These are phyloP conservation scores for Sclerotinia nivalis DNA, from an alignment of 2,329 filamentous ascomycete genomes.

Conservation along the genomic window DNA sequence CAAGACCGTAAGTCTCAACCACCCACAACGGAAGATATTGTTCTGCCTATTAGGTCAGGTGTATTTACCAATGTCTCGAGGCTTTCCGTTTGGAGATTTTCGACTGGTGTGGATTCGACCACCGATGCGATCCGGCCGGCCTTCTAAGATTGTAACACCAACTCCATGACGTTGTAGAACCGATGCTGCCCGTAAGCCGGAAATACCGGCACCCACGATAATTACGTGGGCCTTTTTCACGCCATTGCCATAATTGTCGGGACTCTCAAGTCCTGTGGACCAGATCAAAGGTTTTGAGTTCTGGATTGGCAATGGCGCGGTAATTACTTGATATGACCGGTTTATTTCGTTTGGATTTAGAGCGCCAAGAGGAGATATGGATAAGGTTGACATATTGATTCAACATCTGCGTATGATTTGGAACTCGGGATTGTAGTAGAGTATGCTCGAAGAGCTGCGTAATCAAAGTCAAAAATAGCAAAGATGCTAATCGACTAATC, in stretches of 20 bases:
- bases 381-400: constrained; percentile 40
- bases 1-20: constrained; percentile 34
- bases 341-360: constrained; percentile 39
- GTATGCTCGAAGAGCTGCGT: constrained; percentile 6
- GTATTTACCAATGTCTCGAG: constrained; percentile 46
- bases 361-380: constrained; percentile 38
- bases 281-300: constrained; percentile 18
- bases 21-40: constrained; percentile 40
- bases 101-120: constrained; percentile 48
- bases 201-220: constrained; percentile 57
- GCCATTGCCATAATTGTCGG: constrained; percentile 23
- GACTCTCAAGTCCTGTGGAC: constrained; percentile 28
- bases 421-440: not conserved
- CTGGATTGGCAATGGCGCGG: constrained; percentile 24
- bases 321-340: constrained; percentile 27
- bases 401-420: constrained; percentile 38
- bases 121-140: constrained; percentile 52
- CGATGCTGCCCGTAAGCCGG: constrained; percentile 57
- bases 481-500: not conserved
- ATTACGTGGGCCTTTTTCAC: constrained; percentile 46
- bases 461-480: constrained; percentile 6
- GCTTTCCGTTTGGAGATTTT: constrained; percentile 36
- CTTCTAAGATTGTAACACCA: constrained; percentile 57
- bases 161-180: constrained; percentile 54
- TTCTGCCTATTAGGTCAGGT: constrained; percentile 37